A percentile compares a stretch with the other conserved stretches of the same genome.
phyloP scores from a whole-genome alignment of 345 rosid genomes.

The Bruguiera sexangula region DNA sequence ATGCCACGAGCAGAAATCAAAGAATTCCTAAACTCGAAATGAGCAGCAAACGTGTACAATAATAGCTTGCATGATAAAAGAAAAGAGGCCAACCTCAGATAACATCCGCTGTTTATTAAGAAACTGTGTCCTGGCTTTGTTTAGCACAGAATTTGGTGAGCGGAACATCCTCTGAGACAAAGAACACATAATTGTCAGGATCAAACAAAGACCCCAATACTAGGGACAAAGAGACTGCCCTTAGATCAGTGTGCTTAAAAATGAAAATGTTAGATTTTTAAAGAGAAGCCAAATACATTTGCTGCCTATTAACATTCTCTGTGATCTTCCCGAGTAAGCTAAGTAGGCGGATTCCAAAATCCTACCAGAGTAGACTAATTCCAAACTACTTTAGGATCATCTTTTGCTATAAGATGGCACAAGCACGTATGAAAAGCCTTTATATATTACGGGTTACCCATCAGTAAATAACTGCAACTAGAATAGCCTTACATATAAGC shows the following conservation, averaged over 20 bases:
- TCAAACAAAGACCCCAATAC: neutral
- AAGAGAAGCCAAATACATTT: too few relatives aligned
- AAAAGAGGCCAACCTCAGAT: slow-evolving; percentile 46
- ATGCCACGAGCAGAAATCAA: too few relatives aligned
- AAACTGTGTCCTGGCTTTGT: slow-evolving; percentile 84
- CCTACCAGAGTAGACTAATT: too few relatives aligned
- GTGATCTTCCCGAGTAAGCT: too few relatives aligned
- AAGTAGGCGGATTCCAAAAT: too few relatives aligned
- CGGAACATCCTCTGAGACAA: slow-evolving; percentile 60
- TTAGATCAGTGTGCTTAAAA: neutral
- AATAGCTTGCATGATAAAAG: neutral
- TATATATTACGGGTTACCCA: too few relatives aligned
- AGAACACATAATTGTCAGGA: neutral
- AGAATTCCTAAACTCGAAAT: too few relatives aligned
- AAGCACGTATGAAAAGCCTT: too few relatives aligned
- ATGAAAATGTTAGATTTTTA: neutral
- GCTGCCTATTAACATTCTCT: too few relatives aligned
- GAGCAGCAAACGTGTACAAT: too few relatives aligned
- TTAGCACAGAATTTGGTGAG: slow-evolving; percentile 75
- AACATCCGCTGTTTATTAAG: slow-evolving; percentile 83
- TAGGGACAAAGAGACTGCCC: neutral
- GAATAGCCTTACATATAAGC: neutral
- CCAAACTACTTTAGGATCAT: too few relatives aligned
- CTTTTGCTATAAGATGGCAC: too few relatives aligned
- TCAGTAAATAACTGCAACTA: neutral